Evolutionary conservation across 352 stramenopile species (phyloP).

Genomic region (Phytophthora fragariaefolia): DNA sequence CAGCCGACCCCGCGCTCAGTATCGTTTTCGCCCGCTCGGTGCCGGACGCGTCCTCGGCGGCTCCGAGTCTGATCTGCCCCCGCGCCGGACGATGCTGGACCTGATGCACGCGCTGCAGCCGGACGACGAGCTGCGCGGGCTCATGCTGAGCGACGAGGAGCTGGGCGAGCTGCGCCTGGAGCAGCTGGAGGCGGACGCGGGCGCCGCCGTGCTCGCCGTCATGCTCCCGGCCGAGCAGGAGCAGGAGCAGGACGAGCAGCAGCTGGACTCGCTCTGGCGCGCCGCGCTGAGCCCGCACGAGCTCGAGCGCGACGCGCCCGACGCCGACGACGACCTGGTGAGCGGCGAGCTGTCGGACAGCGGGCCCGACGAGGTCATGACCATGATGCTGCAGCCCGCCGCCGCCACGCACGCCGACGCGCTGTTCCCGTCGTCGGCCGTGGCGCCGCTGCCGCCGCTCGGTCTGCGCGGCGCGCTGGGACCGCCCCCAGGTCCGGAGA

Average conservation of each 20-base stretch:
- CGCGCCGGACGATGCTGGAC: slow-evolving; percentile 32
- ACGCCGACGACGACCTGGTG: slow-evolving; percentile 40
- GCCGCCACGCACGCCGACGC: slow-evolving; percentile 31
- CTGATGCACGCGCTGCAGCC: slow-evolving; percentile 36
- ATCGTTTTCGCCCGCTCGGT: background rate
- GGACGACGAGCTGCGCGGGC: slow-evolving; percentile 28
- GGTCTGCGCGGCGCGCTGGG: slow-evolving; percentile 24
- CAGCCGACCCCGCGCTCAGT: background rate
- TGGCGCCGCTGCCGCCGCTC: slow-evolving; percentile 28
- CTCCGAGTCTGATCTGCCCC: slow-evolving; percentile 31
- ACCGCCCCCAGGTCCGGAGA: slow-evolving; percentile 13
- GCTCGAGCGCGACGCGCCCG: slow-evolving; percentile 9
- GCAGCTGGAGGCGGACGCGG: slow-evolving; percentile 34
- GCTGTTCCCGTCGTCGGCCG: slow-evolving; percentile 28
- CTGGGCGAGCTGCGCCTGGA: slow-evolving; percentile 34
- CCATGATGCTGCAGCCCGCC: slow-evolving; percentile 40
- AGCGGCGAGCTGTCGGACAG: slow-evolving; percentile 40
- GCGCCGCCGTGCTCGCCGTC: slow-evolving; percentile 32
- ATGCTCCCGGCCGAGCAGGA: slow-evolving; percentile 29
- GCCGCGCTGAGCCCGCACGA: slow-evolving; percentile 29
- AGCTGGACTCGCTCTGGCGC: slow-evolving; percentile 42
- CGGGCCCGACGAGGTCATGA: slow-evolving; percentile 43
- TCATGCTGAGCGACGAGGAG: slow-evolving; percentile 39
- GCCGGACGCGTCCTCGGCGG: background rate
- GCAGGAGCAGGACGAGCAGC: slow-evolving; percentile 30